Evolutionary conservation across 2,329 filamentous ascomycete genomes (phyloP).

Genomic region (Trichocomaceae sp.): DNA sequence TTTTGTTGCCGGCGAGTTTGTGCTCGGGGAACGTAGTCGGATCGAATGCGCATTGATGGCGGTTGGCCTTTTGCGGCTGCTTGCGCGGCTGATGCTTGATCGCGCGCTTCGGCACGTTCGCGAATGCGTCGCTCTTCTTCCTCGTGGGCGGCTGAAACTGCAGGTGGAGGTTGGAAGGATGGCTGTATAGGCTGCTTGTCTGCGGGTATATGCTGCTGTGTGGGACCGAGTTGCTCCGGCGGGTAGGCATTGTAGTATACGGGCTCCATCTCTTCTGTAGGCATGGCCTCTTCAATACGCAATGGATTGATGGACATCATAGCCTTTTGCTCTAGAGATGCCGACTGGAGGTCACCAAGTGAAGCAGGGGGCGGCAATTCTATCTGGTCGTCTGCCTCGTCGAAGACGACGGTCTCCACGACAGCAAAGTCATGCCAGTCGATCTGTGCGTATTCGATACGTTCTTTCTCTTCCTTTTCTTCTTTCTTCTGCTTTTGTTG

Average conservation of each 20-base stretch:
- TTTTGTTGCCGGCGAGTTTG: conserved; percentile 63
- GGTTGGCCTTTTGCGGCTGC: conserved; percentile 59
- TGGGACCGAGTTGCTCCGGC: conserved; percentile 33
- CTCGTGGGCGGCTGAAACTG: conserved; percentile 43
- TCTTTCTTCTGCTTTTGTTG: conserved; percentile 82
- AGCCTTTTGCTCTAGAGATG: conserved; percentile 90
- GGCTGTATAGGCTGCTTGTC: conserved; percentile 14
- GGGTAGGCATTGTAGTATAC: conserved; percentile 49
- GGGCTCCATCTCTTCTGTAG: conserved; percentile 58
- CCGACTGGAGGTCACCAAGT: conserved; percentile 84
- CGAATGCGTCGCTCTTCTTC: conserved; percentile 59
- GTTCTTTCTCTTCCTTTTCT: conserved; percentile 77
- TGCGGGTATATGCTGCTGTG: conserved; percentile 21
- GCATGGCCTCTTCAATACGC: conserved; percentile 92
- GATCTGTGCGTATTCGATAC: conserved; percentile 71
- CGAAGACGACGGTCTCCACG: conserved; percentile 90
- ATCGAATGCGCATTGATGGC: conserved; percentile 75
- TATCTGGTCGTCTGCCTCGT: conserved; percentile 75
- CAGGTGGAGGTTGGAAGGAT: conserved; percentile 23
- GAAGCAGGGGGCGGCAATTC: conserved; percentile 84
- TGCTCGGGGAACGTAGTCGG: conserved; percentile 84
- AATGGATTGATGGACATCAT: conserved; percentile 75
- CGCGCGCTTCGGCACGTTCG: conserved; percentile 48
- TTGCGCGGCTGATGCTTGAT: conserved; percentile 67
- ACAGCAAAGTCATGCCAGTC: conserved; percentile 98